These are phyloP conservation scores for Phytophthora fragariae DNA, from an alignment of 352 stramenopile genomes.

Conservation along the genomic window DNA sequence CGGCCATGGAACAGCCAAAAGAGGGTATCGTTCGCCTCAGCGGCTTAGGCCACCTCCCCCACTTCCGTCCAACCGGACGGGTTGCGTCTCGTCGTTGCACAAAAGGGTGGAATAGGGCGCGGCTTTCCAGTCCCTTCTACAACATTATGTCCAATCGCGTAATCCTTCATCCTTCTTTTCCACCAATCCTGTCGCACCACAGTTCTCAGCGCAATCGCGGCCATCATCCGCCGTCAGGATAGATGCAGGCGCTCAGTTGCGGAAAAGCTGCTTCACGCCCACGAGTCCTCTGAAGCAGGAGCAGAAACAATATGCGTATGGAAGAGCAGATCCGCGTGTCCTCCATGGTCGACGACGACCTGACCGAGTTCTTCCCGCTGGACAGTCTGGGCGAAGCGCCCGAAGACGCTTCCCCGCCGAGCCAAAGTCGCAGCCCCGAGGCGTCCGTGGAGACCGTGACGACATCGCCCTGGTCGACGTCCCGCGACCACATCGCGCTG, in stretches of 20 bases:
- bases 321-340: neutral
- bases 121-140: neutral
- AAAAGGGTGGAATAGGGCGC: slow-evolving; percentile 31
- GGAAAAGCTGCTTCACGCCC: slow-evolving; percentile 22
- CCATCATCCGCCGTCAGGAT: neutral
- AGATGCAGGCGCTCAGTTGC: neutral
- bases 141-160: slow-evolving; percentile 21
- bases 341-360: slow-evolving; percentile 28
- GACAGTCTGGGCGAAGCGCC: slow-evolving; percentile 19
- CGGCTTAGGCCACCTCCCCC: neutral
- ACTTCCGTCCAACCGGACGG: neutral
- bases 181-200: neutral
- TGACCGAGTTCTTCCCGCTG: slow-evolving; percentile 42
- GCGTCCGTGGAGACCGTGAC: slow-evolving; percentile 33
- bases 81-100: neutral
- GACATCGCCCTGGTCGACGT: slow-evolving; percentile 42
- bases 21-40: neutral
- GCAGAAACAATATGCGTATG: slow-evolving; percentile 1
- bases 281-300: slow-evolving; percentile 12
- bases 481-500: slow-evolving; percentile 58
- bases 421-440: neutral
- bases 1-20: neutral
- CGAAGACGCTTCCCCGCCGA: slow-evolving; percentile 6
- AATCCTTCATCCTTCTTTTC: neutral
- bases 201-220: neutral